Conservation (phyloP, 176 grass and related monocot species). For the Ensete ventricosum region DNA sequence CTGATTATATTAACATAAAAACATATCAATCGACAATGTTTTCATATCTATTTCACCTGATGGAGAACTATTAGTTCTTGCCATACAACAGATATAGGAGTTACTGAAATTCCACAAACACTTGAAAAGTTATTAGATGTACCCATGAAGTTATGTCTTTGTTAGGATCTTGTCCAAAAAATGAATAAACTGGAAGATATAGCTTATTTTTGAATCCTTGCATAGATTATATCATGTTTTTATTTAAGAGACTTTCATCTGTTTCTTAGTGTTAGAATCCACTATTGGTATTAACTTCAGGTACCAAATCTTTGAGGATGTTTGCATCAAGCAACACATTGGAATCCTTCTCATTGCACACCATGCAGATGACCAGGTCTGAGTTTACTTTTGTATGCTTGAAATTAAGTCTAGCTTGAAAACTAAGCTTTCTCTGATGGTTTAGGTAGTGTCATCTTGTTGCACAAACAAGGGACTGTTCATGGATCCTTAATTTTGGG, state of each 20-base stretch:
- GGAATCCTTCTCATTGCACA: conserved; percentile 75
- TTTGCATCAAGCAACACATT: conserved; percentile 77
- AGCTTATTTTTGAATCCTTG: neutral
- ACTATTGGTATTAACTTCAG: conserved; percentile 33
- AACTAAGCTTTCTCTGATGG: too few species aligned
- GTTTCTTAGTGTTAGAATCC: conserved; percentile 9
- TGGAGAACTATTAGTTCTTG: neutral
- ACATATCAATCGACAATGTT: neutral
- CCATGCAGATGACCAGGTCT: conserved; percentile 93
- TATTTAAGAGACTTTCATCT: neutral
- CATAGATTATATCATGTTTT: neutral
- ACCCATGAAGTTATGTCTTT: neutral
- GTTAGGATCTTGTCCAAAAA: neutral
- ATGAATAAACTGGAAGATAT: neutral
- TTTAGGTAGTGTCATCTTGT: too few species aligned
- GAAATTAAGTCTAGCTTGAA: too few species aligned
- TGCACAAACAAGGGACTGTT: neutral
- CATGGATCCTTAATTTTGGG: neutral
- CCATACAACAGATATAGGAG: too few species aligned
- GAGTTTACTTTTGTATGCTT: neutral
- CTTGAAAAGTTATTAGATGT: neutral
- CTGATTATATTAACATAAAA: too few species aligned
- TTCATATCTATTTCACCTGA: neutral
- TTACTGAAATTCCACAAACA: neutral
- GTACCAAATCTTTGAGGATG: conserved; percentile 69